Evolutionary conservation across 768 basidiomycete species (phyloP).

Genomic region (Mycena rosella): DNA sequence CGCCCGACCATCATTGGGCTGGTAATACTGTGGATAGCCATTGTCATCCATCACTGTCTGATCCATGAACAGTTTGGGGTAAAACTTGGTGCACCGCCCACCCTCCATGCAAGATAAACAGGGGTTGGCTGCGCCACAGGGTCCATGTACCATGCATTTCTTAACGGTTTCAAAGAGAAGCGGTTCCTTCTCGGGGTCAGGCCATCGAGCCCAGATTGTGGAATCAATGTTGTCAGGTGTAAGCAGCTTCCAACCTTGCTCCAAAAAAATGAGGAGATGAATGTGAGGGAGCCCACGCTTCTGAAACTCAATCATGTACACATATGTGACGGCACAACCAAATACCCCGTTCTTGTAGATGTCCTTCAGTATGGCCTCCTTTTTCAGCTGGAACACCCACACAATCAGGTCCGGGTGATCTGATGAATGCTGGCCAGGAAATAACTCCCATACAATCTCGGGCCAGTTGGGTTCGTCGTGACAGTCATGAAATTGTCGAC

Average conservation of each 20-base stretch:
- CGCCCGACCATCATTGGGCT: not conserved
- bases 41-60: slow-evolving; percentile 21
- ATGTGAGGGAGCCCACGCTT: slow-evolving; percentile 60
- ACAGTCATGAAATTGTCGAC: slow-evolving; percentile 65
- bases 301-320: slow-evolving; percentile 61
- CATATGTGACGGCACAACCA: slow-evolving; percentile 30
- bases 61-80: slow-evolving; percentile 7
- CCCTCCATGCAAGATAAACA: slow-evolving; percentile 42
- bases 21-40: slow-evolving; percentile 18
- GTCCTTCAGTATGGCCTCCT: slow-evolving; percentile 16
- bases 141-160: slow-evolving; percentile 59
- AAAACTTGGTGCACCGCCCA: slow-evolving; percentile 23
- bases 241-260: slow-evolving; percentile 27
- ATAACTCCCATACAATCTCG: slow-evolving; percentile 56
- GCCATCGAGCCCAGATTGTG: slow-evolving; percentile 53
- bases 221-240: slow-evolving; percentile 46
- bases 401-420: slow-evolving; percentile 43
- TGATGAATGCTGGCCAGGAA: slow-evolving; percentile 49
- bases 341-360: slow-evolving; percentile 22
- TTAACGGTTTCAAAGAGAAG: slow-evolving; percentile 40
- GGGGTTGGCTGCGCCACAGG: slow-evolving; percentile 39
- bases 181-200: slow-evolving; percentile 48
- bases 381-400: slow-evolving; percentile 39
- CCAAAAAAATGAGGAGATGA: slow-evolving; percentile 55
- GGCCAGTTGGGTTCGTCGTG: slow-evolving; percentile 64